Percentiles rank a stretch among this genome's conserved stretches.
These are phyloP conservation scores for Eucalyptus curtisii DNA, from an alignment of 345 rosid species.

Conservation along the genomic window DNA sequence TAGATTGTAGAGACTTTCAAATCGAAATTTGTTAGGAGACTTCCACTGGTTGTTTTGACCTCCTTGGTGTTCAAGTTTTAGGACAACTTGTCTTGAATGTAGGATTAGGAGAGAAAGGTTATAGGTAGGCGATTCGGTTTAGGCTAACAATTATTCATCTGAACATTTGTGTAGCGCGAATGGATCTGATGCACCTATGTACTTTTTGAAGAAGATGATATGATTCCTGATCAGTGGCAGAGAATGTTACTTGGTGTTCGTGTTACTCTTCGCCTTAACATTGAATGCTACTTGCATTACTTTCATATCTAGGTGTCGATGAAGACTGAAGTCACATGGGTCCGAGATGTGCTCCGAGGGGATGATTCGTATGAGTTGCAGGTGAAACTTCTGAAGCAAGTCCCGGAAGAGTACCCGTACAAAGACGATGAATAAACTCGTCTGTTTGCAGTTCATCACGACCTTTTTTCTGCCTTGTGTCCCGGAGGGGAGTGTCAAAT, in stretches of 20 bases:
- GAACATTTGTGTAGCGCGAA: accelerated
- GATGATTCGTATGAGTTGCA: slow-evolving; percentile 82
- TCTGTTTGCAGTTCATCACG: neutral
- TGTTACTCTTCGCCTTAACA: neutral
- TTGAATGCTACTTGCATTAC: neutral
- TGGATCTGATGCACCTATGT: neutral
- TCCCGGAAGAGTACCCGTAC: slow-evolving; percentile 87
- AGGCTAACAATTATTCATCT: neutral
- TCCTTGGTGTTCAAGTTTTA: neutral
- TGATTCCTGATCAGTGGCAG: neutral
- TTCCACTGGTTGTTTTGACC: neutral
- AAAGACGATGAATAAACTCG: slow-evolving; percentile 71
- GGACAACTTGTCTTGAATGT: neutral
- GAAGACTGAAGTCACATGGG: slow-evolving; percentile 93
- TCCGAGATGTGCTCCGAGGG: slow-evolving; percentile 68
- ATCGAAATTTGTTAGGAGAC: neutral
- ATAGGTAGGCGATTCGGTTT: neutral
- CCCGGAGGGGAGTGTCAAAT: neutral
- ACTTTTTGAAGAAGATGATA: neutral
- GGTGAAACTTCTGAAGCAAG: slow-evolving; percentile 79
- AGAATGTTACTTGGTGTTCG: neutral
- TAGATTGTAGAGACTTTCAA: neutral
- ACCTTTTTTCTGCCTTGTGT: neutral
- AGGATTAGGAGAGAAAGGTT: neutral
- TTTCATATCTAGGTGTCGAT: slow-evolving; percentile 52